Percentiles rank a stretch among this genome's conserved stretches.
phyloP scores from a whole-genome alignment of 148 eudicot genomes.

The Polygonum maritimum region DNA sequence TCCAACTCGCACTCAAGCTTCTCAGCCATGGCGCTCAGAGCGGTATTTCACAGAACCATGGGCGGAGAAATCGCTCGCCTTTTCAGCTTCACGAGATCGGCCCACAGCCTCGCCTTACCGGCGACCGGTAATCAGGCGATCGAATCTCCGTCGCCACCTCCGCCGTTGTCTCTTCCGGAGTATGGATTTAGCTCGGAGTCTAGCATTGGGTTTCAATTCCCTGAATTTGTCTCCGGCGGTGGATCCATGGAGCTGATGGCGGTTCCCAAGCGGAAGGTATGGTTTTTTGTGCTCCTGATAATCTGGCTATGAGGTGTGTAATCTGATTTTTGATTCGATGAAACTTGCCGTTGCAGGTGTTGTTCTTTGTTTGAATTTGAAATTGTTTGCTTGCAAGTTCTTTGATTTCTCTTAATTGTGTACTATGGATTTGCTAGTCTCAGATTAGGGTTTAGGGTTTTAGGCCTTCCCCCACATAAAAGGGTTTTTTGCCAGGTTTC shows the following conservation, averaged over 20 bases:
- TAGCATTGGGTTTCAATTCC: slow-evolving; percentile 20
- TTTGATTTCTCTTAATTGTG: neutral
- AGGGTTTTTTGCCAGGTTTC: neutral
- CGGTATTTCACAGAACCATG: slow-evolving; percentile 19
- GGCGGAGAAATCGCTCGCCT: slow-evolving; percentile 11
- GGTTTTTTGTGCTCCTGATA: neutral
- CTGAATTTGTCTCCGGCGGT: slow-evolving; percentile 20
- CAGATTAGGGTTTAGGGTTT: neutral
- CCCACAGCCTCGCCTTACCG: slow-evolving; percentile 35
- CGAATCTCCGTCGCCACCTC: slow-evolving; percentile 8
- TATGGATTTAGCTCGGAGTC: slow-evolving; percentile 6
- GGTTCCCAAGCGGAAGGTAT: neutral
- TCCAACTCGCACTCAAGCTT: neutral
- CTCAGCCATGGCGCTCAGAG: slow-evolving; percentile 33
- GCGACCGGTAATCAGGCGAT: slow-evolving; percentile 26
- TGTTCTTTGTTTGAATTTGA: neutral
- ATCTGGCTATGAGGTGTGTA: neutral
- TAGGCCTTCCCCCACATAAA: neutral
- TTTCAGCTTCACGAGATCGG: slow-evolving; percentile 30
- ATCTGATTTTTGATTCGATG: neutral
- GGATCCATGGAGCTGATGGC: slow-evolving; percentile 45
- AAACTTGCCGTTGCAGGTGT: neutral
- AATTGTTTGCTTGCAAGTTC: neutral
- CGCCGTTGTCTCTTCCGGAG: slow-evolving; percentile 16
- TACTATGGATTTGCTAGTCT: neutral